Percentiles rank a stretch among this genome's conserved stretches.
Evolutionary conservation across 176 grass and related monocot genomes (phyloP).

Genomic region (Oryza glaberrima): DNA sequence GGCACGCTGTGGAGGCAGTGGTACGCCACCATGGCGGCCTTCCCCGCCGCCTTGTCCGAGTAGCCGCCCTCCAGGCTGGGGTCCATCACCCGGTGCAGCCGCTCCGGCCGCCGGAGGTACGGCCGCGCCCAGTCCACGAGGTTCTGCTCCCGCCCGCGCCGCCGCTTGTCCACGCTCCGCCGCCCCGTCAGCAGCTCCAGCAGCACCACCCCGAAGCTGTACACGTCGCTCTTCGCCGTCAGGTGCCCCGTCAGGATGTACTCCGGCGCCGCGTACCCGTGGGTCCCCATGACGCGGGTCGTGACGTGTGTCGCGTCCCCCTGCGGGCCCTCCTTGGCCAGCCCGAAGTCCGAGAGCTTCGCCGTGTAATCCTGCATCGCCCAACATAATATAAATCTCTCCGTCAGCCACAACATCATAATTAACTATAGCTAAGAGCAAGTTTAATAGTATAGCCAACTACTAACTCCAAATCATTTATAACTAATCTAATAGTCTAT

Average conservation of each 20-base stretch:
- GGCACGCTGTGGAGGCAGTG: constrained; percentile 55
- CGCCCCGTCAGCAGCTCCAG: constrained; percentile 77
- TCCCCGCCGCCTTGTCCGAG: constrained; percentile 42
- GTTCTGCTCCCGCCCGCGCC: constrained; percentile 56
- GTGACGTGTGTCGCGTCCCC: constrained; percentile 77
- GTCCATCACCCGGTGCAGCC: constrained; percentile 66
- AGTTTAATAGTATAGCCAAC: no score
- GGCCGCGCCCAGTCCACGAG: constrained; percentile 60
- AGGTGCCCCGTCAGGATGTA: constrained; percentile 90
- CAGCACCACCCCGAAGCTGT: constrained; percentile 90
- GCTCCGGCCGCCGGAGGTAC: constrained; percentile 52
- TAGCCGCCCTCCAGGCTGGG: constrained; percentile 59
- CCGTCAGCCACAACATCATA: constrained; percentile 2
- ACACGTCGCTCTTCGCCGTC: constrained; percentile 92
- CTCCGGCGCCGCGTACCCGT: constrained; percentile 93
- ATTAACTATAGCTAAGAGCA: background rate
- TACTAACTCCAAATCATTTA: no score
- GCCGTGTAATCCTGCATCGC: constrained; percentile 78
- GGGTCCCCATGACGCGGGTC: constrained; percentile 85
- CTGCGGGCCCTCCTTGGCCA: constrained; percentile 80
- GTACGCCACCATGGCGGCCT: constrained; percentile 54
- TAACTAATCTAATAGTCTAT: no score
- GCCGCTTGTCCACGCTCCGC: constrained; percentile 66
- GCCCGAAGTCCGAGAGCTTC: constrained; percentile 93
- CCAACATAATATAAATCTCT: background rate